A percentile compares a stretch with the other conserved stretches of the same genome.
These are phyloP conservation scores for Entoloma clypeatum DNA, from an alignment of 1,284 basidiomycete genomes.

Conservation along the genomic window DNA sequence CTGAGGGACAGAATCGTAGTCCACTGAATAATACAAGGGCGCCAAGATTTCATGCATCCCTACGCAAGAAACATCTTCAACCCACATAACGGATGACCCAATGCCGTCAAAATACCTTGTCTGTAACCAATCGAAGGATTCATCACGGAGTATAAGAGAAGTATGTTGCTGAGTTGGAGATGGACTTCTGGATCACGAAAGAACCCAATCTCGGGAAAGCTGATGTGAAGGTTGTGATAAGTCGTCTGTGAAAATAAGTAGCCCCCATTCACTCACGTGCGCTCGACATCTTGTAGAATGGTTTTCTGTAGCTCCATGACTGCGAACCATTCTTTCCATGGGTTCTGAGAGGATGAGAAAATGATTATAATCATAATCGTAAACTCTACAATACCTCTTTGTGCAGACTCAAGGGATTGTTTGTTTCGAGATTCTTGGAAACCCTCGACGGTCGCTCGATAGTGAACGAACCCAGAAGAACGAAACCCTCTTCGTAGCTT, in stretches of 20 bases:
- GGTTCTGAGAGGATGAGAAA: slow-evolving; percentile 54
- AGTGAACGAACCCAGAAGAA: slow-evolving; percentile 45
- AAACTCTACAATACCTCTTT: slow-evolving; percentile 49
- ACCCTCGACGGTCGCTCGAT: slow-evolving; percentile 32
- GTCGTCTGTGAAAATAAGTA: slow-evolving; percentile 8
- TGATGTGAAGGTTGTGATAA: slow-evolving; percentile 30
- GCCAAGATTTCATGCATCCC: slow-evolving; percentile 95
- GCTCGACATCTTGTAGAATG: slow-evolving; percentile 88
- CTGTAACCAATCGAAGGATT: slow-evolving; percentile 84
- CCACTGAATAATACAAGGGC: slow-evolving; percentile 75
- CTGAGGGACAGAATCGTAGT: slow-evolving; percentile 72
- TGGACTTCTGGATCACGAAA: slow-evolving; percentile 76
- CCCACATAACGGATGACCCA: too few species aligned
- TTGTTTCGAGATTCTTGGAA: slow-evolving; percentile 55
- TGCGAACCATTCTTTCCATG: slow-evolving; percentile 90
- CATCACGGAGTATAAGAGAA: slow-evolving; percentile 77
- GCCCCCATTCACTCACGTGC: slow-evolving; percentile 64
- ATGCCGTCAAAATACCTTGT: too few species aligned
- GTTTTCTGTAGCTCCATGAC: slow-evolving; percentile 82
- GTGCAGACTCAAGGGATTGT: slow-evolving; percentile 86
- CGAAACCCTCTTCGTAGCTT: slow-evolving; percentile 65
- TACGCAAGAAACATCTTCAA: too few species aligned
- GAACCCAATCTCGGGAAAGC: slow-evolving; percentile 88
- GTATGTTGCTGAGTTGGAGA: slow-evolving; percentile 75
- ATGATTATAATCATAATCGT: not conserved